Base-by-base conservation (phyloP, 495 filamentous ascomycete genomes). In the Aspergillus bridgeri region DNA sequence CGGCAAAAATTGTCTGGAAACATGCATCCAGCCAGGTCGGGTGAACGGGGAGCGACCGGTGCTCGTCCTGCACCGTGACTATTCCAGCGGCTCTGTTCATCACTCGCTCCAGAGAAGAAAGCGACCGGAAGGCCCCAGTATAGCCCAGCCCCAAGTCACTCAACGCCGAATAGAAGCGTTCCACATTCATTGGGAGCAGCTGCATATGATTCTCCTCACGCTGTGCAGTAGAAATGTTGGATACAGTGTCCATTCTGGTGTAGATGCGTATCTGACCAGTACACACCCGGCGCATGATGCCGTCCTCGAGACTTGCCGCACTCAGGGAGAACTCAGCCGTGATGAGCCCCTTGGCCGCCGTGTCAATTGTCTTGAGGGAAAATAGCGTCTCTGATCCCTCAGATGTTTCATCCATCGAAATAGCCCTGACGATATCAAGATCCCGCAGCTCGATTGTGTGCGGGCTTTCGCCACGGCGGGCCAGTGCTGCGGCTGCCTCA, bases 11-110 rank as follows among this genome's bases (percentile, higher is more conserved):
- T 0, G 75, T 65, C 45, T 83, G 80, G 38, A 83, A 74, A 53
- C 73, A 78, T 19, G 62, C 66, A 50, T 82, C 79, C n/a, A 83
- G 65, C 0, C 74, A 77, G 0, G 75, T 76, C 17, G 79, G 79
- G 54, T 79, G 80, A 45, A 79, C 69, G 24, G 56, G 23, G 42
- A 21, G 29, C 15, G 42, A n/a, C 20, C 42, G 1, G 4, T 4
- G 5, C 6, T 55, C 53, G 19, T 29, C 20, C 17, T 46, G 21
- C 3, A 47, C 11, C 17, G 42, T 20, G 3, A 55, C 59, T 19
- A 64, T 57, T 46, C 27, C 71, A 38, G 42, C 38, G 24, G 57
- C 48, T 3, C 29, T 22, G 11, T 53, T 20, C 13, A 43, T 54
- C 17, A 56, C 44, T 19, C 57, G 54, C 24, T 64, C 57, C 23